Base-by-base conservation (phyloP, 139 green algal species). In the Tetraselmis chui region DNA sequence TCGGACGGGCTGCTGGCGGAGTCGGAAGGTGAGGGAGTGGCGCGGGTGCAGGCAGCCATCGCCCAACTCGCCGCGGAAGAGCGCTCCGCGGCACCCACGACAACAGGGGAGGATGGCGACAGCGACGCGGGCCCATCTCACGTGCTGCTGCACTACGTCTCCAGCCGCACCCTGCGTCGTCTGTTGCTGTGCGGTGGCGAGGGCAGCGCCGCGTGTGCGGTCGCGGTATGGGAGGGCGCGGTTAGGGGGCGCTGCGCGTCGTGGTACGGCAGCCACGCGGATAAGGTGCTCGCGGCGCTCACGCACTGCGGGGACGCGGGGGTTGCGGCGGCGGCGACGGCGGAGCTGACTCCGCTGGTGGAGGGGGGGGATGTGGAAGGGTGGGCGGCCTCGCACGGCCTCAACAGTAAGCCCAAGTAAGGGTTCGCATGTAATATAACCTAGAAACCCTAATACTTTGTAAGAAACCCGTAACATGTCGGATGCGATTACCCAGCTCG, bases 131-230 rank as follows among this genome's bases (percentile, higher is more conserved):
- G n/a, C 78, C 28, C 45, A 5, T 25, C 11, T 18, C 87, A 88
- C n/a, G 76, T 93, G 74, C 83, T 95, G 29, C 75, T 82, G 1
- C 79, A 90, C 31, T 95, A 91, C 67, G 92, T 85, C 45, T 88
- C 83, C 0, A 93, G 87, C 79, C 75, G 92, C 2, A 84, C 89
- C 0, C 86, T 96, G 79, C 80, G 89, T 30, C 82, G 91, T 24
- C 76, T 94, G 31, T 30, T 93, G 30, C 83, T 94, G 59, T 83
- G 85, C 18, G 83, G 59, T 26, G 82, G 81, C 24, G 83, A 82
- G 28, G 84, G 77, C 2, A 59, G 58, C 1, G 26, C 67, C 1
- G 59, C 58, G 0, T 88, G 91, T 83, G 87, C 78, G 0, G 23
- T 83, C 79, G 45, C 59, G 84, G 78, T 95, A 45, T 94, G 91